Conservation (phyloP, 441 rosid species). For the Syzygium malaccense region DNA sequence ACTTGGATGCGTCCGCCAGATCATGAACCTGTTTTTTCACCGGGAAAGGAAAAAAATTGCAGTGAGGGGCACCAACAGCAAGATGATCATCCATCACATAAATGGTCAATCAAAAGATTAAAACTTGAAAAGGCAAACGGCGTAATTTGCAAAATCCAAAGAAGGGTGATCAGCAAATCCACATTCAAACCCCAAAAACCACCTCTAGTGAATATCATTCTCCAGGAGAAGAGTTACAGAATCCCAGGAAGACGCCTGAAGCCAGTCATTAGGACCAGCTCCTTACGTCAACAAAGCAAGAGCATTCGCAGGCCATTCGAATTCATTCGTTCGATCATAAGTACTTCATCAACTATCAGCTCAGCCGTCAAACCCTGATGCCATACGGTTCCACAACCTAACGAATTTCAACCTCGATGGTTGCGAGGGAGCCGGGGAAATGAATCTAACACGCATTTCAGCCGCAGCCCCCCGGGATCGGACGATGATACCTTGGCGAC, state of each 20-base stretch:
- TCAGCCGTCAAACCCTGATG: background rate
- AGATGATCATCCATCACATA: background rate
- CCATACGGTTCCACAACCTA: background rate
- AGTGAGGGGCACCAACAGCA: background rate
- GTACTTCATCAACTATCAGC: background rate
- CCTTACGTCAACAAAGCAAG: background rate
- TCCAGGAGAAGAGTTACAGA: background rate
- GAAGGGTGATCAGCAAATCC: background rate
- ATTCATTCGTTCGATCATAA: background rate
- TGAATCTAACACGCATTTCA: background rate
- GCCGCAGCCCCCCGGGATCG: background rate
- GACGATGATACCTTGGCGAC: conserved; percentile 55
- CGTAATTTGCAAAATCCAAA: background rate
- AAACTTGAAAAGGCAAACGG: background rate
- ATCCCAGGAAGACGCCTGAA: background rate
- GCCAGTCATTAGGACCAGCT: background rate
- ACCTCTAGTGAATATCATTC: background rate
- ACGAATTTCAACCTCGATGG: background rate
- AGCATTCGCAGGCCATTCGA: background rate
- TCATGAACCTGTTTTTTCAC: conserved; percentile 53
- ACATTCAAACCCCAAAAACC: background rate
- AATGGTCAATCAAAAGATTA: background rate
- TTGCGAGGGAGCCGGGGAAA: background rate
- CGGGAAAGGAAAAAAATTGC: background rate
- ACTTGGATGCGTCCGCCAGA: conserved; percentile 66